These are phyloP conservation scores for Odontarrhena argentea DNA, from an alignment of 345 rosid species.

Conservation along the genomic window DNA sequence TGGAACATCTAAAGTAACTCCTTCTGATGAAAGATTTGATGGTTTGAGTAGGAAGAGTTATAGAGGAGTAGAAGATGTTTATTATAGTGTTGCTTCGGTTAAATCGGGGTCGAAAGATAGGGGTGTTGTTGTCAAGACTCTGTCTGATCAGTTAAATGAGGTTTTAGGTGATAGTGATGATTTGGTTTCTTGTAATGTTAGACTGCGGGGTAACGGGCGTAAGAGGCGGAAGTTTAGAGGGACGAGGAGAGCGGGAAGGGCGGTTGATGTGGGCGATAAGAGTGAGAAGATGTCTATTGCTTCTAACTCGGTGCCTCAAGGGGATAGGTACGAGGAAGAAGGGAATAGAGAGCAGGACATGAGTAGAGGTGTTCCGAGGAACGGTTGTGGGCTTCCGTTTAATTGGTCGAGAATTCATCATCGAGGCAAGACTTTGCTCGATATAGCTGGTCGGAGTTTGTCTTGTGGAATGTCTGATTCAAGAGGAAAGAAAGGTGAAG, in stretches of 20 bases:
- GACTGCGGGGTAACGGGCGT: constrained; percentile 44
- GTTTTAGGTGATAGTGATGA: constrained; percentile 65
- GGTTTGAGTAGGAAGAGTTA: constrained; percentile 53
- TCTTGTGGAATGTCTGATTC: constrained; percentile 90
- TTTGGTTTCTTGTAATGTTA: constrained; percentile 64
- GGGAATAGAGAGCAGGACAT: constrained; percentile 51
- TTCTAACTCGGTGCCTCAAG: constrained; percentile 67
- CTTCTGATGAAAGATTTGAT: constrained; percentile 47
- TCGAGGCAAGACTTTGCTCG: constrained; percentile 76
- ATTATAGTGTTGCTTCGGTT: constrained; percentile 50
- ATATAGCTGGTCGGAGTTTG: constrained; percentile 92
- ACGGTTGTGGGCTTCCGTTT: constrained; percentile 95
- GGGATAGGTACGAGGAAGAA: constrained; percentile 49
- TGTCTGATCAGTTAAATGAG: constrained; percentile 75
- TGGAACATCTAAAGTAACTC: constrained; percentile 63
- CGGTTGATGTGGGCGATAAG: constrained; percentile 50
- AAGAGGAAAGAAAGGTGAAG: constrained; percentile 57
- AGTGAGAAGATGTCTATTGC: constrained; percentile 77
- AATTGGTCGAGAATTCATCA: constrained; percentile 98
- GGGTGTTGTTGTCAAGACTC: constrained; percentile 50
- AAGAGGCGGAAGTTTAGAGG: constrained; percentile 72
- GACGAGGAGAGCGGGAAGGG: constrained; percentile 52
- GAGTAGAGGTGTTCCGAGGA: constrained; percentile 59
- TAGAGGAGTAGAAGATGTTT: constrained; percentile 45
- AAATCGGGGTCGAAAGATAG: constrained; percentile 54